Evolutionary conservation across 306 rosid species (phyloP).

Genomic region (Quercus dentata): DNA sequence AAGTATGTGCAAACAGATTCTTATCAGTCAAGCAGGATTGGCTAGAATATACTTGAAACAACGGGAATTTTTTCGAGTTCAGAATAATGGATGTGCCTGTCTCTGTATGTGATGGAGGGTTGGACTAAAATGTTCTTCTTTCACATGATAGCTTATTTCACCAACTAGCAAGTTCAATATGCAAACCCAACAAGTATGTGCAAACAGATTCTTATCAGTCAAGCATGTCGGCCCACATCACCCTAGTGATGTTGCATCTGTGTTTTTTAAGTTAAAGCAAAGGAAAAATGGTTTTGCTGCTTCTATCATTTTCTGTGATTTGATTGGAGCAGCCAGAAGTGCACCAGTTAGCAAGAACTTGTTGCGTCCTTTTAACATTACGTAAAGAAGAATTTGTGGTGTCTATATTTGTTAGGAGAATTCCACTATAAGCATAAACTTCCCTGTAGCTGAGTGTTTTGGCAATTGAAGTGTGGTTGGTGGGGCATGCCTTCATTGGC

Average conservation of each 20-base stretch:
- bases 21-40: conserved; percentile 9
- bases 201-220: conserved; percentile 26
- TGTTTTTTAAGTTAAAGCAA: not conserved
- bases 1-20: conserved; percentile 21
- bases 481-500: conserved; percentile 32
- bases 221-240: conserved; percentile 6
- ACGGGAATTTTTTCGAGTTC: conserved; percentile 20
- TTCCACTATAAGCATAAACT: conserved; percentile 28
- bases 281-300: not conserved
- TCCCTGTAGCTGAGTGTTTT: conserved; percentile 12
- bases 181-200: conserved; percentile 15
- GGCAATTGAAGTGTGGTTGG: conserved; percentile 22
- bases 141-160: conserved; percentile 21
- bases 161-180: conserved; percentile 1
- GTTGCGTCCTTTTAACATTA: not conserved
- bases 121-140: conserved; percentile 19
- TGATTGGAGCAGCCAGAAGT: conserved; percentile 7
- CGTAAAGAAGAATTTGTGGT: conserved; percentile 10
- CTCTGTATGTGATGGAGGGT: conserved; percentile 34
- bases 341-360: not conserved
- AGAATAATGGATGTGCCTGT: conserved; percentile 21
- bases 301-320: not conserved
- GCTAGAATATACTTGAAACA: conserved; percentile 17
- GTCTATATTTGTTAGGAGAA: not conserved
- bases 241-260: not conserved